Base-by-base conservation (phyloP, 2,329 filamentous ascomycete genomes). In the Aureobasidium leucospermi region DNA sequence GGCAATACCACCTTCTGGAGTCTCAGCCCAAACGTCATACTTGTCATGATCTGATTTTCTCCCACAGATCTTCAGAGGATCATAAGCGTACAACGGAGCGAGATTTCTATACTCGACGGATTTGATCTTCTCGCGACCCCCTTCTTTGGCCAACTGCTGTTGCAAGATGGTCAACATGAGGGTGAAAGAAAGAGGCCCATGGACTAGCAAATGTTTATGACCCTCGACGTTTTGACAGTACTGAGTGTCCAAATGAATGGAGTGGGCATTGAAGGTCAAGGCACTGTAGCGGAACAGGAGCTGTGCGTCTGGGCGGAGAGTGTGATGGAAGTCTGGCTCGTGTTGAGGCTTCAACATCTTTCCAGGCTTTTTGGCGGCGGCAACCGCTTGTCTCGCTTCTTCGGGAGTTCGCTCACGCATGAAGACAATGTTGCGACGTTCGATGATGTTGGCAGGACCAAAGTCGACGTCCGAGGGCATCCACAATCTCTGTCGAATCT, bases 271-370 rank as follows among this genome's bases (percentile, higher is more conserved):
- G 78, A 90, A 92, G 2, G 89, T 93, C 36, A 99, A 82, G 0
- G 91, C 91, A 19, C 88, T 94, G 78, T 93, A 97, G 61, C 92
- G 85, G 75, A 96, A 96, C 58, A 99, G 84, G 4, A 96, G 81
- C 4, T 81, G 77, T 2, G 82, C 78, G 2, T 86, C 85, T 0
- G 91, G 90, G 0, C 75, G 81, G 28, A 96, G 74, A 0, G 76
- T 75, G 65, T 88, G 78, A 16, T 75, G 76, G 65, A 84, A 83
- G 48, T 81, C 76, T 0, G 84, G 77, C n/a, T 73, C 61, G 2
- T 73, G 67, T 19, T 79, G 79, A 13, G 80, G 81, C 48, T 70
- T 69, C 2, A 79, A 58, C 55, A 75, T 75, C 62, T 74, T 75
- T 8, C 66, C 65, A 4, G 63, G 63, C 5, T 66, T 62, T 63